A percentile compares a stretch with the other conserved stretches of the same genome.
phyloP scores from a whole-genome alignment of 805 yeast genomes.

The Maudiozyma saulgeensis region DNA sequence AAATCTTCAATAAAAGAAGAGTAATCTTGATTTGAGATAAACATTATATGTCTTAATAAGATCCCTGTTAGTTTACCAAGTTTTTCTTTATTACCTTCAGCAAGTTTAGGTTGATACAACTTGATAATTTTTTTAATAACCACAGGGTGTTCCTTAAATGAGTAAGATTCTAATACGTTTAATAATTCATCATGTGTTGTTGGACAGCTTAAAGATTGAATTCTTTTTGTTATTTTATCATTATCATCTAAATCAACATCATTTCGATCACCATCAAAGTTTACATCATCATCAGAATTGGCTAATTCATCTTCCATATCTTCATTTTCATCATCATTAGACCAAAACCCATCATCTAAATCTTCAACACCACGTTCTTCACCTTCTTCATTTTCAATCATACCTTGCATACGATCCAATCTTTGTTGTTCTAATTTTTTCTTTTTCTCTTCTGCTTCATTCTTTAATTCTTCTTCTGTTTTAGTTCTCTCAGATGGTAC shows the following conservation, averaged over 20 bases:
- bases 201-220: constrained; percentile 37
- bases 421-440: constrained; percentile 60
- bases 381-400: constrained; percentile 35
- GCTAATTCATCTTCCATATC: constrained; percentile 25
- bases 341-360: constrained; percentile 63
- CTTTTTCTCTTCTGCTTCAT: constrained; percentile 52
- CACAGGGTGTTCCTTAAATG: constrained; percentile 35
- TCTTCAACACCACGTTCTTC: constrained; percentile 56
- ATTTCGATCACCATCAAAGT: constrained; percentile 25
- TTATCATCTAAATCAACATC: constrained; percentile 20
- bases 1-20: constrained; percentile 29
- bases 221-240: constrained; percentile 2
- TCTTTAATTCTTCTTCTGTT: constrained; percentile 58
- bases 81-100: constrained; percentile 72
- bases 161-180: constrained; percentile 26
- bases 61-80: constrained; percentile 55
- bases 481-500: constrained; percentile 76
- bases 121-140: constrained; percentile 48
- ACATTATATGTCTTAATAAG: constrained; percentile 51
- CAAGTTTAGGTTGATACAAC: constrained; percentile 64
- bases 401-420: constrained; percentile 64
- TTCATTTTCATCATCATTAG: constrained; percentile 38
- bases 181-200: constrained; percentile 36
- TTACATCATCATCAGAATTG: constrained; percentile 35
- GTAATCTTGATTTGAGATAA: constrained; percentile 35